Base-by-base conservation (phyloP, 169 alveolate genomes). In the Eimeria tenella region DNA sequence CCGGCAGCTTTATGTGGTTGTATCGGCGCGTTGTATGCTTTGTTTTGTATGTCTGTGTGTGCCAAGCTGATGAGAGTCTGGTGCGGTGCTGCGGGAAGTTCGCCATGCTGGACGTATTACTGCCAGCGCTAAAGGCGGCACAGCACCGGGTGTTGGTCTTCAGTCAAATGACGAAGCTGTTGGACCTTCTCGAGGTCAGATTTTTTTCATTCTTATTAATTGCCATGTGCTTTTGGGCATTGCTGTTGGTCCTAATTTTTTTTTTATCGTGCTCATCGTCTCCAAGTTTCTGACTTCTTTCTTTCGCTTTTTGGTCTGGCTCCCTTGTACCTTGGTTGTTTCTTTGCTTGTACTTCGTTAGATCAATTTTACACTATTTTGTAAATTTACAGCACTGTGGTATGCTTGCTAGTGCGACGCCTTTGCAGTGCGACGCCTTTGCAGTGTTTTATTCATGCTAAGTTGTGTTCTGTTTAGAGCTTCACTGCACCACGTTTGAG, bases 41-140 rank as follows among this genome's bases (percentile, higher is more conserved):
- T 58, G 68, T 10, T 10, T 58, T 58, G 68, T 17, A 10, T 58
- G 68, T 17, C 68, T 58, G 68, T 58, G 11, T 58, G 23, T 19
- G 71, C 52, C 19, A 9, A 17, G 97, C 97, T 9, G 99, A 98
- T 74, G 98, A 98, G 95, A 97, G 98, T 87, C 96, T 98, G 13
- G 97, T 96, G 94, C 97, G 99, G 95, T 96, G 98, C 55, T 97
- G 99, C 94, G 99, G 99, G 49, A 98, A 98, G 96, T 98, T 98
- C 81, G 99, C 98, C 92, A 94, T 98, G 65, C 95, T 98, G 50
- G 99, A 98, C 93, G 97, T 75, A 5, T 97, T 98, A 71, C 95
- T 98, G 62, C 99, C 99, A 71, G 98, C 98, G 71, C 94, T 98
- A 42, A 95, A 98, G 52, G 77, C 77, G 56, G 96, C 97, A 81